These are phyloP conservation scores for Ceratobasidium sp. DNA, from an alignment of 1,284 basidiomycete genomes.

Conservation along the genomic window DNA sequence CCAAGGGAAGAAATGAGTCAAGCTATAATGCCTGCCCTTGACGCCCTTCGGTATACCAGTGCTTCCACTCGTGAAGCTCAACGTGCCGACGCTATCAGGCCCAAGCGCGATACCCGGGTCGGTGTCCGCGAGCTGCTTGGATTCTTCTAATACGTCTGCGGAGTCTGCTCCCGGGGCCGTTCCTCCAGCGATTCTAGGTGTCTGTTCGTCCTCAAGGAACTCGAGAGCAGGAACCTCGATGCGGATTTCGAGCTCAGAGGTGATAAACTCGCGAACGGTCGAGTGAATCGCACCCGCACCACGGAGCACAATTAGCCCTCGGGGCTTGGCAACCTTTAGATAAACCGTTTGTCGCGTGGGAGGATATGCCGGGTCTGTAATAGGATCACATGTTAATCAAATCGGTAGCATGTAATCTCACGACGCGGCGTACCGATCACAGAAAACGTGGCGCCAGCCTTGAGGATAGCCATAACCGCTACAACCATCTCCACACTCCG, in stretches of 20 bases:
- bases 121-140: slow-evolving; percentile 68
- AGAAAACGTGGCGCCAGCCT: slow-evolving; percentile 97
- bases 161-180: slow-evolving; percentile 53
- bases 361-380: slow-evolving; percentile 94
- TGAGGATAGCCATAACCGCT: slow-evolving; percentile 96
- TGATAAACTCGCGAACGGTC: slow-evolving; percentile 88
- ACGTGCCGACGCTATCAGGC: slow-evolving; percentile 94
- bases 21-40: slow-evolving; percentile 92
- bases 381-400: slow-evolving; percentile 17
- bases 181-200: slow-evolving; percentile 79
- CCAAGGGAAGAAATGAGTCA: slow-evolving; percentile 99
- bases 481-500: slow-evolving; percentile 97
- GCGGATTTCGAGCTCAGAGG: slow-evolving; percentile 86
- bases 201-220: slow-evolving; percentile 58
- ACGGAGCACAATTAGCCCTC: slow-evolving; percentile 92
- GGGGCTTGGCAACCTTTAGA: slow-evolving; percentile 92
- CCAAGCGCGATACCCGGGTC: slow-evolving; percentile 90
- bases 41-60: slow-evolving; percentile 99
- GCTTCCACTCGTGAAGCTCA: slow-evolving; percentile 97
- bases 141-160: slow-evolving; percentile 67
- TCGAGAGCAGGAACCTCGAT: slow-evolving; percentile 93
- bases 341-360: slow-evolving; percentile 96
- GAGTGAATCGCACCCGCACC: slow-evolving; percentile 89
- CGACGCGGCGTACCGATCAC: slow-evolving; percentile 83
- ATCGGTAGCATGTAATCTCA: no score